Percentiles rank a stretch among this genome's conserved stretches.
Evolutionary conservation across 2,329 filamentous ascomycete genomes (phyloP).

Genomic region (Byssochlamys sp.): DNA sequence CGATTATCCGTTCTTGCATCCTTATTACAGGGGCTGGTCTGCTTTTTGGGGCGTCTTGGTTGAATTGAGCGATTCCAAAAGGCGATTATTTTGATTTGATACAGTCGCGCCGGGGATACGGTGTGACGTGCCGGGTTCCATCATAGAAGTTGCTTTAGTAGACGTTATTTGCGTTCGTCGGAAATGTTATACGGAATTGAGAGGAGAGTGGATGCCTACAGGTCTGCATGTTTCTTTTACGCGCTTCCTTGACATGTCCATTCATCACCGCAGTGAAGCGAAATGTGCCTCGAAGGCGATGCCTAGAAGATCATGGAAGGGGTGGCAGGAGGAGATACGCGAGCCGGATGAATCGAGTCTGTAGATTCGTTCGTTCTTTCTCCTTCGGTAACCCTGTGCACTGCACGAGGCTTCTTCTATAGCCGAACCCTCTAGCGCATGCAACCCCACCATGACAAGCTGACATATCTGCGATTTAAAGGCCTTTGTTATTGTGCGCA

Average conservation of each 20-base stretch:
- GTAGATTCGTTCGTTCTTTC: not conserved
- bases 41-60: conserved; percentile 2
- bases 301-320: not conserved
- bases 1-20: not conserved
- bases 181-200: not conserved
- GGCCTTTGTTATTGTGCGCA: not conserved
- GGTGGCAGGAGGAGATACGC: not conserved
- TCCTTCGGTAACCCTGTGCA: not conserved
- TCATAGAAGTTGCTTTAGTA: conserved; percentile 1
- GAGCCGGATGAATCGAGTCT: not conserved
- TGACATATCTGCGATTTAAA: not conserved
- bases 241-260: not conserved
- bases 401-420: not conserved
- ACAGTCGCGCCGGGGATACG: not conserved
- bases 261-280: not conserved
- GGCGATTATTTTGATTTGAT: not conserved
- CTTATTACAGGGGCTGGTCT: not conserved
- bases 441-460: not conserved
- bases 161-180: not conserved
- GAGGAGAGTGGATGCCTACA: not conserved
- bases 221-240: not conserved
- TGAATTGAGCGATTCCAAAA: not conserved
- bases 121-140: not conserved
- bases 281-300: not conserved
- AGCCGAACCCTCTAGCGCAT: not conserved